Evolutionary conservation across 1,284 basidiomycete species (phyloP), one percentile per base, ranked within the genome.

Genomic region (Heterobasidion annosum): DNA sequence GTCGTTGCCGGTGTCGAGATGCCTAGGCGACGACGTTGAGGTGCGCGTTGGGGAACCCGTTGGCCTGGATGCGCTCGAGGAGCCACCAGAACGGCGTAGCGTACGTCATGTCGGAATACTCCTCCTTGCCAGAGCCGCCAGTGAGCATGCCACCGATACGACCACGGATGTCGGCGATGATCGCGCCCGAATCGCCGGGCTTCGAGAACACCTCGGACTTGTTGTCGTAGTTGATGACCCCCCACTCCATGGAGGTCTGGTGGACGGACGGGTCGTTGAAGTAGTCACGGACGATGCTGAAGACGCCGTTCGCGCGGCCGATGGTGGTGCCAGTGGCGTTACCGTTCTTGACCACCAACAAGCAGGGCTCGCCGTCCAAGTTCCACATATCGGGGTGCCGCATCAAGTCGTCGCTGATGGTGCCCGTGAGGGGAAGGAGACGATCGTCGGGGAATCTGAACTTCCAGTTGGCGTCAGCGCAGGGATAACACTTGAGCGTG

Each of bases 141-240:
- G 66, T 72, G 54, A 72, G 67, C 40, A 65, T 57, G 54, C 58
- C 62, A 58, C 62, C 62, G 51, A 67, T 67, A 40, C 62, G 40
- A 59, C 61, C 57, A 18, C 34, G 1, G 61, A 62, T 42, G 53
- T 51, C 58, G 57, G 63, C 67, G 57, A 73, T 62, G 49, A 65
- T 32, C 35, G 70, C 55, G 42, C 72, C 72, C 62, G 66, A 70
- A 61, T 73, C 70, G 3, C 72, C 70, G 33, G 60, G 57, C 46
- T 48, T 56, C 43, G 70, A 71, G 64, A 72, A 73, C 4, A 64
- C 12, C 51, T 62, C 64, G 2, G 58, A 63, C 43, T 68, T 44
- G 37, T 61, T 60, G 52, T 64, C 59, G 56, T 67, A 62, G 47
- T 59, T 57, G 40, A 53, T 54, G 58, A 68, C 59, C n/a, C 64